Evolutionary conservation across 768 basidiomycete genomes (phyloP).

Genomic region (Coprinopsis strossmayeri): DNA sequence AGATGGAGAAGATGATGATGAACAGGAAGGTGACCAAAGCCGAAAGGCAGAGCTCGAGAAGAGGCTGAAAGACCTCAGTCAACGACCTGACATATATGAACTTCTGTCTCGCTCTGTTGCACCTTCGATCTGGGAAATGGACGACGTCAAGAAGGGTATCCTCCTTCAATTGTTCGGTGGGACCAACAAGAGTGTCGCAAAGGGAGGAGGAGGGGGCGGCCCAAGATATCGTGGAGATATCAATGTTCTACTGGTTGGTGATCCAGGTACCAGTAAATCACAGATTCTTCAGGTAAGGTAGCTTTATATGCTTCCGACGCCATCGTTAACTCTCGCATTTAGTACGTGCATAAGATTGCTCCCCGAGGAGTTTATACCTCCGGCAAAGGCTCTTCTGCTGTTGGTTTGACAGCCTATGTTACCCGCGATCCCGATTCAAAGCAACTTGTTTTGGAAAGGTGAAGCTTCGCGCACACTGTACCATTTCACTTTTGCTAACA

Average conservation of each 20-base stretch:
- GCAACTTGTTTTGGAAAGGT: conserved; percentile 96
- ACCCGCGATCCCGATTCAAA: conserved; percentile 98
- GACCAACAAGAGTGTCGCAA: conserved; percentile 91
- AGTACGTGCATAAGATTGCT: conserved; percentile 99
- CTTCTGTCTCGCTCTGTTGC: conserved; percentile 80
- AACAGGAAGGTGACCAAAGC: conserved; percentile 23
- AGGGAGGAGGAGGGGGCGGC: conserved; percentile 92
- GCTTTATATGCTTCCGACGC: background rate
- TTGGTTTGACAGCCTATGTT: conserved; percentile 97
- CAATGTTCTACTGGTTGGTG: conserved; percentile 94
- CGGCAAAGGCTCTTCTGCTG: conserved; percentile 97
- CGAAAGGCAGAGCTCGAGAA: conserved; percentile 72
- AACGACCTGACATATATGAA: conserved; percentile 79
- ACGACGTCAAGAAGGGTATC: conserved; percentile 98
- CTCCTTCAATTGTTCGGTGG: conserved; percentile 94
- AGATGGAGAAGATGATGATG: conserved; percentile 48
- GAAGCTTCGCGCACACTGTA: background rate
- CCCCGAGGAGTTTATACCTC: conserved; percentile 97
- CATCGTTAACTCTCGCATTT: conserved; percentile 5
- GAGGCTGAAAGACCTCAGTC: conserved; percentile 66
- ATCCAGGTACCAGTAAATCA: conserved; percentile 95
- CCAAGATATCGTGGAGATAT: conserved; percentile 97
- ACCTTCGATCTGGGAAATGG: conserved; percentile 96
- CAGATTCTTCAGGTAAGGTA: conserved; percentile 80
- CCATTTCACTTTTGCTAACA: too few relatives aligned